Conservation (phyloP, 176 grass and related monocot genomes). For the Carex cristatella region DNA sequence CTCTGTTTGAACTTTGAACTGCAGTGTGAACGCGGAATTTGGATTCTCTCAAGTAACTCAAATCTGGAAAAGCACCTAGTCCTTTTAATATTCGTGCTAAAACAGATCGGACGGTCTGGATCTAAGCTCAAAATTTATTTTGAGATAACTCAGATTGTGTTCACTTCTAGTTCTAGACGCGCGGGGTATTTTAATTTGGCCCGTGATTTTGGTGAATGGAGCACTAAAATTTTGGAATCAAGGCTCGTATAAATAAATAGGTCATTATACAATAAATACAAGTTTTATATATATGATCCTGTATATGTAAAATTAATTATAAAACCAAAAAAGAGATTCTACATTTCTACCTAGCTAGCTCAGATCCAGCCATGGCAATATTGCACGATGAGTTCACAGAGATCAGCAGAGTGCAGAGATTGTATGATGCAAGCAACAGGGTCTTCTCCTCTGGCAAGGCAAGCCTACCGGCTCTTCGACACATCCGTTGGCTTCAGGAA, state of each 20-base stretch:
- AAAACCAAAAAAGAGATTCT: background rate
- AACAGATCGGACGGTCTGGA: too few relatives aligned
- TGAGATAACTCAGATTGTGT: too few relatives aligned
- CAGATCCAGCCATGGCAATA: background rate
- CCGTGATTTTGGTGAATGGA: too few relatives aligned
- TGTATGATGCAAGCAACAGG: slow-evolving; percentile 63
- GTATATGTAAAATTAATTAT: background rate
- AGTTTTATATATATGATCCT: background rate
- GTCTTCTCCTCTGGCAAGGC: slow-evolving; percentile 43
- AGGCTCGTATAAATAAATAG: background rate
- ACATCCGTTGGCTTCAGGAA: slow-evolving; percentile 47
- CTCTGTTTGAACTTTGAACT: background rate
- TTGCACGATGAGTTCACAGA: slow-evolving; percentile 27
- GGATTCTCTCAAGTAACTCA: too few relatives aligned
- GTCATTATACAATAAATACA: background rate
- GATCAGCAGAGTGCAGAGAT: slow-evolving; percentile 62
- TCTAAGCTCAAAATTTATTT: too few relatives aligned
- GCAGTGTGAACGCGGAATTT: background rate
- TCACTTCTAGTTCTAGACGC: too few relatives aligned
- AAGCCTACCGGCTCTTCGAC: slow-evolving; percentile 17
- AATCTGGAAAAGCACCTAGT: too few relatives aligned
- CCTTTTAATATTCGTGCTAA: too few relatives aligned
- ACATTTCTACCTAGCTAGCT: background rate
- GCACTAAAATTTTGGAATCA: too few relatives aligned
- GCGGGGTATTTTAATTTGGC: too few relatives aligned